phyloP scores from a whole-genome alignment of 495 filamentous ascomycete genomes.

The Melanomma pulvis-pyrius region DNA sequence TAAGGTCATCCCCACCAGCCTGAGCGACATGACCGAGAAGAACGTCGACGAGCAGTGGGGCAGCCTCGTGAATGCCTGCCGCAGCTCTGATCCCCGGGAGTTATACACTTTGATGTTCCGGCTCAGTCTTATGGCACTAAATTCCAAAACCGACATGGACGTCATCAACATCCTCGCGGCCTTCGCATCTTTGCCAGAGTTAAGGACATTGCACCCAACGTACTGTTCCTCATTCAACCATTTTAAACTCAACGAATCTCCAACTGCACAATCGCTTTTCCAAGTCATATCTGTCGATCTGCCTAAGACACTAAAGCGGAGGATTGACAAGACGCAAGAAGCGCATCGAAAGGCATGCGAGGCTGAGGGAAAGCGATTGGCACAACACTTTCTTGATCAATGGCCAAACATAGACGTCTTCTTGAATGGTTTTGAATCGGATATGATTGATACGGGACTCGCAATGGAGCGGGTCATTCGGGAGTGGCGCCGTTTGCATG shows the following conservation, averaged over 20 bases:
- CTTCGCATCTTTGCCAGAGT: conserved; percentile 43
- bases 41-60: conserved; percentile 50
- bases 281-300: conserved; percentile 9
- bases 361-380: conserved; percentile 5
- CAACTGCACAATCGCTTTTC: conserved; percentile 31
- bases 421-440: conserved; percentile 3
- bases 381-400: conserved; percentile 3
- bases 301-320: too few relatives aligned
- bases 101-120: conserved; percentile 51
- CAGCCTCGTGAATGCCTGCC: conserved; percentile 48
- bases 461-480: conserved; percentile 47
- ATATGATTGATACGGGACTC: conserved; percentile 6
- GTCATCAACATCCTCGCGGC: conserved; percentile 46
- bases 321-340: too few relatives aligned
- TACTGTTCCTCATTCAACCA: conserved; percentile 32
- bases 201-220: conserved; percentile 45
- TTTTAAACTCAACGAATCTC: conserved; percentile 38
- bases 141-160: conserved; percentile 43
- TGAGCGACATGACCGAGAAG: conserved; percentile 43
- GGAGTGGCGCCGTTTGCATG: conserved; percentile 55
- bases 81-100: conserved; percentile 33
- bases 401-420: conserved; percentile 12
- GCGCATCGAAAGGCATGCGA: background rate
- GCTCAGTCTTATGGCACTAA: conserved; percentile 48
- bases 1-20: conserved; percentile 13